Evolutionary conservation across 2,329 filamentous ascomycete genomes (phyloP).

Genomic region (Phyllachora maydis): DNA sequence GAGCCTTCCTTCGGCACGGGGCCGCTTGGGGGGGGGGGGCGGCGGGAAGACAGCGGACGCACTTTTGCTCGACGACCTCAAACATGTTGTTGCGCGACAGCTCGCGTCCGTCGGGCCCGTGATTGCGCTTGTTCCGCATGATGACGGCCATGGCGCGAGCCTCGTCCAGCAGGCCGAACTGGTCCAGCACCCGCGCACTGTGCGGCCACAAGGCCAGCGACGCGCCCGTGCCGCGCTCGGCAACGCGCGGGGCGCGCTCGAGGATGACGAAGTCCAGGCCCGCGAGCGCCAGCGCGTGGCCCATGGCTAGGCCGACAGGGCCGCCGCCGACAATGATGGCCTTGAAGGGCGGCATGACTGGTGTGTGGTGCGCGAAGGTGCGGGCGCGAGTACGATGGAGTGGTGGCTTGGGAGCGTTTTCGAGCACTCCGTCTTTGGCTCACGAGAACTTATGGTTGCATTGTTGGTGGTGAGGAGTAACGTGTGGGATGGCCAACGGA

Average conservation of each 20-base stretch:
- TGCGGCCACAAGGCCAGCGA: constrained; percentile 9
- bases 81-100: constrained; percentile 5
- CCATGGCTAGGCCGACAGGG: constrained; percentile 6
- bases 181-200: constrained; percentile 8
- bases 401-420: too few species aligned
- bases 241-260: constrained; percentile 8
- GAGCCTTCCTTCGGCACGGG: not conserved
- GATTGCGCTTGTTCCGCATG: constrained; percentile 5
- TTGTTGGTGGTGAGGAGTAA: too few species aligned
- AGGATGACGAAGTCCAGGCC: constrained; percentile 11
- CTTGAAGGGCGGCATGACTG: constrained; percentile 3
- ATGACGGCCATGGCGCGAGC: constrained; percentile 3
- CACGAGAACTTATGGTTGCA: too few species aligned
- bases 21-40: not conserved
- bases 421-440: too few species aligned
- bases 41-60: constrained; percentile 1
- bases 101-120: constrained; percentile 5
- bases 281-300: constrained; percentile 10
- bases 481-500: too few species aligned
- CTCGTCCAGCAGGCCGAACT: constrained; percentile 8
- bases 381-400: too few species aligned
- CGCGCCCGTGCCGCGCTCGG: constrained; percentile 3
- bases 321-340: constrained; percentile 12
- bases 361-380: too few species aligned
- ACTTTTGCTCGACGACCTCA: constrained; percentile 4